phyloP scores from a whole-genome alignment of 2,329 filamentous ascomycete genomes.

The Colletotrichum destructivum region DNA sequence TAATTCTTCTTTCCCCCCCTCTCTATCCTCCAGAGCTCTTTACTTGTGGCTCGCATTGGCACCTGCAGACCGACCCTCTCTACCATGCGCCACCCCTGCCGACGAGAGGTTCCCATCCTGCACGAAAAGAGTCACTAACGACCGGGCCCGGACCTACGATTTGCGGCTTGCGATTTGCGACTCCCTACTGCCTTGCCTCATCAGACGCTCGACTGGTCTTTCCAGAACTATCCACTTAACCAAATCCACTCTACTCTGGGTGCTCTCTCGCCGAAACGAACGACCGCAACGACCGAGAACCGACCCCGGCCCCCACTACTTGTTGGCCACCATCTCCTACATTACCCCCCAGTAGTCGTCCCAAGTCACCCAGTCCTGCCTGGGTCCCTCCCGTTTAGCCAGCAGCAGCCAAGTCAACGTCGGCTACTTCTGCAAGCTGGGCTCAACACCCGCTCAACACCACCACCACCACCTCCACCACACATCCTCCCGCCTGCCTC shows the following conservation, averaged over 20 bases:
- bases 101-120: conserved; percentile 29
- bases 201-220: conserved; percentile 6
- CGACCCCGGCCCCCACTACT: conserved; percentile 11
- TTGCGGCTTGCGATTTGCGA: background rate
- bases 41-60: conserved; percentile 25
- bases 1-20: background rate
- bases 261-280: conserved; percentile 38
- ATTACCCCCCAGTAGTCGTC: conserved; percentile 13
- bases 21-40: conserved; percentile 3
- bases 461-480: conserved; percentile 23
- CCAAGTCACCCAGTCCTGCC: conserved; percentile 16
- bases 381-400: conserved; percentile 12
- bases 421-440: conserved; percentile 24
- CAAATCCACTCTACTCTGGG: background rate
- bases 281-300: conserved; percentile 8
- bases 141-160: conserved; percentile 31
- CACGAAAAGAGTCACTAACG: conserved; percentile 37
- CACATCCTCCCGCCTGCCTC: conserved; percentile 28
- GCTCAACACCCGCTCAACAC: conserved; percentile 28
- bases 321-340: conserved; percentile 8
- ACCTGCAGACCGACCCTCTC: conserved; percentile 27
- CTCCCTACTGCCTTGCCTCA: background rate
- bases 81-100: conserved; percentile 38
- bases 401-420: conserved; percentile 14
- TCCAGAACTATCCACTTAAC: conserved; percentile 38